Conservation (phyloP, 495 filamentous ascomycete genomes). For the Penicillium salamii region DNA sequence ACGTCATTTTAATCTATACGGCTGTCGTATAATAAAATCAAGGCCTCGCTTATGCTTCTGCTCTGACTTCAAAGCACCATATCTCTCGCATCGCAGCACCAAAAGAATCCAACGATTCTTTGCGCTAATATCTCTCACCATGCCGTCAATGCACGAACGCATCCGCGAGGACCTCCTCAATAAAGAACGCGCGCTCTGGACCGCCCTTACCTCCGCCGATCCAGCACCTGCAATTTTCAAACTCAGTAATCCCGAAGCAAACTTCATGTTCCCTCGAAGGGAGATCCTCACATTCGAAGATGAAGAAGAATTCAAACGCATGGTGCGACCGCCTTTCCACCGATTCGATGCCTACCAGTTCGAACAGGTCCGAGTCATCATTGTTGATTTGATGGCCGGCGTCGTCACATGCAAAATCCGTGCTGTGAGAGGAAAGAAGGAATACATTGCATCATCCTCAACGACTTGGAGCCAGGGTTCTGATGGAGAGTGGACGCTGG, state of each 20-base stretch:
- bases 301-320: conserved; percentile 22
- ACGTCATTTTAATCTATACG: conserved; percentile 25
- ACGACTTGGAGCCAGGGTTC: conserved; percentile 46
- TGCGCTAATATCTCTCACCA: conserved; percentile 7
- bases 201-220: conserved; percentile 42
- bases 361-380: conserved; percentile 35
- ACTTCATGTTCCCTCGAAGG: conserved; percentile 39
- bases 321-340: conserved; percentile 39
- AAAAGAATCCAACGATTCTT: background rate
- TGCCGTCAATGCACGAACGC: conserved; percentile 44
- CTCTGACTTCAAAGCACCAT: too few species aligned
- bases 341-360: conserved; percentile 42
- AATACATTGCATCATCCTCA: conserved; percentile 33
- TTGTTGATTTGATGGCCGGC: conserved; percentile 48
- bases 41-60: background rate
- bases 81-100: too few species aligned
- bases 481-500: conserved; percentile 44
- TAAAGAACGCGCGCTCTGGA: conserved; percentile 44
- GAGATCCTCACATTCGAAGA: conserved; percentile 34
- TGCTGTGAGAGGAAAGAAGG: conserved; percentile 23
- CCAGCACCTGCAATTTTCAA: conserved; percentile 39
- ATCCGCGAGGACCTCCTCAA: conserved; percentile 40
- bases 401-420: conserved; percentile 37
- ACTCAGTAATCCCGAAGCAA: conserved; percentile 34
- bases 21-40: conserved; percentile 5